phyloP scores from a whole-genome alignment of 2,329 filamentous ascomycete species.

The Mollisia scopiformis region DNA sequence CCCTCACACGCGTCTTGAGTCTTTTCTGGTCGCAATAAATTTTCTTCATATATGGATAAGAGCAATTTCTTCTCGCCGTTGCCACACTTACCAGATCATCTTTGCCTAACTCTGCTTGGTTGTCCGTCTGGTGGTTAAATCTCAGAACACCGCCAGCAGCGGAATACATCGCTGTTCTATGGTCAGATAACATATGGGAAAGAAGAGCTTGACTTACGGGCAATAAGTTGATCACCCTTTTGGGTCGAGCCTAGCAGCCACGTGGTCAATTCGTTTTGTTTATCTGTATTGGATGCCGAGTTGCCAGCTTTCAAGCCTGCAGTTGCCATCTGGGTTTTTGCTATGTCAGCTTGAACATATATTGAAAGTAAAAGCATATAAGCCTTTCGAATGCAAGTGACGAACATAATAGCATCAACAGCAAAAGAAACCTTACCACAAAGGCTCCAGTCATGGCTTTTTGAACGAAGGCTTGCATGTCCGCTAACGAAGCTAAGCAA shows the following conservation, averaged over 20 bases:
- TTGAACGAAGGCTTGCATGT: neutral
- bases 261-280: neutral
- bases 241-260: neutral
- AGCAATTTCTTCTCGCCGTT: no score
- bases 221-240: neutral
- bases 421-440: neutral
- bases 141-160: neutral
- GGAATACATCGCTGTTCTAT: neutral
- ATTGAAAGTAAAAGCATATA: no score
- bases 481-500: neutral
- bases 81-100: no score
- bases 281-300: neutral
- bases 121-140: neutral
- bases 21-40: neutral
- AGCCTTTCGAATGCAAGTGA: no score
- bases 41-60: neutral
- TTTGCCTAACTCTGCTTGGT: no score
- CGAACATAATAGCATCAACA: no score
- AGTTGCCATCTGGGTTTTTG: neutral
- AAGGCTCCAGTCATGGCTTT: neutral
- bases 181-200: neutral
- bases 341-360: no score
- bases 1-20: neutral
- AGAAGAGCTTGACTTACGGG: neutral
- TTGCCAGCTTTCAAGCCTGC: neutral